Base-by-base conservation (phyloP, 2,329 filamentous ascomycete genomes). In the Plenodomus tracheiphilus region DNA sequence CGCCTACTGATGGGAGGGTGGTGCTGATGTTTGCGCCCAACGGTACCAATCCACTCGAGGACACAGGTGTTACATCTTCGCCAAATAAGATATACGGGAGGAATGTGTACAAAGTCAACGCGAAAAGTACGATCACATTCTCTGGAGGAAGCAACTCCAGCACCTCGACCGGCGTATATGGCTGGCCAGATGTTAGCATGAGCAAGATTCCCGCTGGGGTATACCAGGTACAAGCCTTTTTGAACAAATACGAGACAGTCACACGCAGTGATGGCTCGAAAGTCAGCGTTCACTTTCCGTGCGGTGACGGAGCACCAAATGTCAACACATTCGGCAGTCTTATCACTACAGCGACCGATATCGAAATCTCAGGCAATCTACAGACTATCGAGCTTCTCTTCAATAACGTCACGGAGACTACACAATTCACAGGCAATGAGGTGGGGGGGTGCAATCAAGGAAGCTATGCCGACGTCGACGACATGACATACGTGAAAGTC, bases 401-500 rank as follows among this genome's bases (percentile, higher is more conserved):
- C 54, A 63, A 62, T 46, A 65, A 65, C 37, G 46, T 66, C 19
- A 65, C 60, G 1, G 53, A 56, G 2, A 17, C 48, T 2, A 53
- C 60, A n/a, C 40, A 52, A 1, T 66, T 69, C 43, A 59, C 52
- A 15, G 70, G 70, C 3, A 64, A 52, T 6, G 72, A 74, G 46
- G 71, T 73, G 22, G 70, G 72, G 1, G 68, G 69, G 3, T 73
- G 72, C 49, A 51, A 61, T 17, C 72, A 74, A 44, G 71, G 69
- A n/a, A 74, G 74, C 45, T 73, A 73, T 42, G 51, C 58, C 22
- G 70, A 74, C 21, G 70, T 64, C 0, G 58, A 65, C 6, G 49
- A 49, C 3, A 43, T 73, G 2, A 73, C 72, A 46, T 53, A 71
- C 41, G 41, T 73, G 56, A 74, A 74, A 53, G 73, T 74, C 15